Evolutionary conservation across 2,329 filamentous ascomycete genomes (phyloP), one percentile per base, ranked within the genome.

Genomic region (Rhytidhysteron rufulum): DNA sequence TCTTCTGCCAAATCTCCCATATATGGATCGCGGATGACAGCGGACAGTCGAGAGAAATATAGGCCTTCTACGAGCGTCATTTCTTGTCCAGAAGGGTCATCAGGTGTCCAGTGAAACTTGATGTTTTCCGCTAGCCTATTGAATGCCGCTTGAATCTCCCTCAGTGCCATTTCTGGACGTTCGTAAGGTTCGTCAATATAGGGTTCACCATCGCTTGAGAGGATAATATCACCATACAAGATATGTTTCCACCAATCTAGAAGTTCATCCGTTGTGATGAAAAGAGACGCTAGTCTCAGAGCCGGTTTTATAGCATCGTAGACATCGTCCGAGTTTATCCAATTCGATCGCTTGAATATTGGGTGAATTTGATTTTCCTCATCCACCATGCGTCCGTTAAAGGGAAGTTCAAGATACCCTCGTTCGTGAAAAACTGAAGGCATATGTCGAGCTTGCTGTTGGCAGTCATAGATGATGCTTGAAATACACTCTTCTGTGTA

Each of bases 231-330:
- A 5, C 39, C 32, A 31, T 41, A 41, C 7, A 15, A 20, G 4
- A 31, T 17, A n/a, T 24, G 39, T 15, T 29, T 36, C 39, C 39
- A 41, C 39, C 39, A 36, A 4, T 19, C 22, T 17, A 41, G 17
- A 7, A 41, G 5, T 22, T 10, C 17, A 18, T 41, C 32, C 11
- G 16, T 27, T 5, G 39, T 35, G 7, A 41, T 35, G 13, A 25
- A 20, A 21, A 24, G 25, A 4, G 39, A 27, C 4, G 39, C 39
- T 8, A 41, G 22, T 30, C 16, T 15, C 4, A 41, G 16, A 4
- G 39, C 31, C 18, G 39, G 39, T 18, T 7, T 27, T 21, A 41
- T 41, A 31, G 37, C 9, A 31, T 20, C 16, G n/a, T 19, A 32
- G 6, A 24, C 13, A 16, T 32, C 16, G 8, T 27, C 24, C 24